Evolutionary conservation across 2,329 filamentous ascomycete genomes (phyloP).

Genomic region (Zarea fungicola): DNA sequence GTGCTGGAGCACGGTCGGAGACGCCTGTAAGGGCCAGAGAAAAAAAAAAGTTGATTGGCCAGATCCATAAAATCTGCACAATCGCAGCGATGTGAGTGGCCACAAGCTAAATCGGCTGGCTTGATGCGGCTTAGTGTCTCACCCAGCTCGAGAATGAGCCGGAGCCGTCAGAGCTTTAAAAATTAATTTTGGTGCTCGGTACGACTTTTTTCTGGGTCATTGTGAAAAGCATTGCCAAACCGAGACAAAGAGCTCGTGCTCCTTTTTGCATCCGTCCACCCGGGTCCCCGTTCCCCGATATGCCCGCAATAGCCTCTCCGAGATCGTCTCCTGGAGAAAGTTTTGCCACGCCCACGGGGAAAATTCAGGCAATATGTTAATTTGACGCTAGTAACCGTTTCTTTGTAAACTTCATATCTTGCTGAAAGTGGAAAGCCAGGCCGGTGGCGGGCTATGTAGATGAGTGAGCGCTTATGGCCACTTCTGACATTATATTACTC

Average conservation of each 20-base stretch:
- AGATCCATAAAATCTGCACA: background rate
- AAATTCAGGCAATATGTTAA: background rate
- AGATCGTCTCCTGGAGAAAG: conserved; percentile 2
- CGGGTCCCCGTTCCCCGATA: conserved; percentile 3
- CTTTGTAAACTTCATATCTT: too few species aligned
- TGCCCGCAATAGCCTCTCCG: conserved; percentile 1
- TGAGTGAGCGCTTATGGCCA: conserved; percentile 10
- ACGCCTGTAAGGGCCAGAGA: background rate
- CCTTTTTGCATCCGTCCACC: background rate
- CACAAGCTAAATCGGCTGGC: background rate
- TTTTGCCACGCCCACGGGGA: background rate
- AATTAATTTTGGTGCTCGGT: too few species aligned
- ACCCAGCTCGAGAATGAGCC: conserved; percentile 12
- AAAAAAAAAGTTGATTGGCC: background rate
- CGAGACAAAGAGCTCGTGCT: background rate
- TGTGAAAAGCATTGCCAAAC: too few species aligned
- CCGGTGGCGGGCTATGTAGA: too few species aligned
- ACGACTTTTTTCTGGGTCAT: too few species aligned
- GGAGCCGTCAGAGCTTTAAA: conserved; percentile 2
- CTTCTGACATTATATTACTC: conserved; percentile 10
- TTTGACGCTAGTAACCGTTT: conserved; percentile 10
- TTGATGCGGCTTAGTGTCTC: conserved; percentile 7
- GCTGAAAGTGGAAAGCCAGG: background rate
- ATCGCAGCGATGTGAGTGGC: background rate
- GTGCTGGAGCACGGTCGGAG: background rate